phyloP scores from a whole-genome alignment of 441 rosid species.

The Brassica hybrid region DNA sequence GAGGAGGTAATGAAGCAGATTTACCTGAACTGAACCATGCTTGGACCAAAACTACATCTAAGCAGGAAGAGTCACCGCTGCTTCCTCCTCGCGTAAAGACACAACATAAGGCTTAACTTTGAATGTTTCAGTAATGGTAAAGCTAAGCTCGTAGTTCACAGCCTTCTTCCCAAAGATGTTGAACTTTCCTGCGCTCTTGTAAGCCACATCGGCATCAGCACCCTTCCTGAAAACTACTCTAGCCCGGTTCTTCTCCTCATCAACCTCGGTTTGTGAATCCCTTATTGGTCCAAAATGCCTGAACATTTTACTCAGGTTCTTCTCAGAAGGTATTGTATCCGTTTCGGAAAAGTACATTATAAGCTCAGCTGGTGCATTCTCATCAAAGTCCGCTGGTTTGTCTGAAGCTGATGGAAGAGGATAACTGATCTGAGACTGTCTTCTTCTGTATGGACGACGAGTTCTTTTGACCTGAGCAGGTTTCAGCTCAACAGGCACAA shows the following conservation, averaged over 20 bases:
- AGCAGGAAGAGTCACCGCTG: conserved; percentile 38
- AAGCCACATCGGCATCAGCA: conserved; percentile 85
- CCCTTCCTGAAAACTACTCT: conserved; percentile 85
- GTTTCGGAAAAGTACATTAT: conserved; percentile 75
- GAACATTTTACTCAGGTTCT: conserved; percentile 80
- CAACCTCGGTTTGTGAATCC: conserved; percentile 85
- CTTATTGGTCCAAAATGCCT: conserved; percentile 81
- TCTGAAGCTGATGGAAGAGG: conserved; percentile 44
- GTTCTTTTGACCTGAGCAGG: conserved; percentile 53
- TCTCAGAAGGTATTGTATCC: conserved; percentile 82
- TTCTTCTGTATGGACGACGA: conserved; percentile 71
- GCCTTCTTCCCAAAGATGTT: conserved; percentile 70
- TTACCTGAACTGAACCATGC: conserved; percentile 52
- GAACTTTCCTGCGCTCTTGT: conserved; percentile 80
- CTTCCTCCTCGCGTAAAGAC: conserved; percentile 56
- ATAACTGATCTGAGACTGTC: conserved; percentile 50
- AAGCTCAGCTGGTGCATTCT: conserved; percentile 88
- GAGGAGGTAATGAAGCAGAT: conserved; percentile 5
- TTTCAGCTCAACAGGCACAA: conserved; percentile 63
- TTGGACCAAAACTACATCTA: conserved; percentile 34
- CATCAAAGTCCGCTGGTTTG: conserved; percentile 62
- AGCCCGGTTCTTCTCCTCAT: conserved; percentile 77
- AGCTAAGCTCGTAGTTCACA: conserved; percentile 87
- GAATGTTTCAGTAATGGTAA: conserved; percentile 67
- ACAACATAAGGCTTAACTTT: conserved; percentile 50